These are phyloP conservation scores for Fraxinus americana DNA, from an alignment of 257 asterid species.

Conservation along the genomic window DNA sequence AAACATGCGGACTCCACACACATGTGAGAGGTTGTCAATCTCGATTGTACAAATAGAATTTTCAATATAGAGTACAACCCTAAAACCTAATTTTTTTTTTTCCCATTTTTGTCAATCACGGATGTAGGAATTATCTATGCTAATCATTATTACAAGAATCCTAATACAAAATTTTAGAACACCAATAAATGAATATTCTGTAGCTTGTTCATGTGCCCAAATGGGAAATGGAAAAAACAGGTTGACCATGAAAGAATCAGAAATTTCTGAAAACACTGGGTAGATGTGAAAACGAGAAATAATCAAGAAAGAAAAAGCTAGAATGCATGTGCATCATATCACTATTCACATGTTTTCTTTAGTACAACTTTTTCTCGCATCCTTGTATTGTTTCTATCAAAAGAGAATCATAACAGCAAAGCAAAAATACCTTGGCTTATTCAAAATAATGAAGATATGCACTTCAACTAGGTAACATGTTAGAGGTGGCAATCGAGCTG, in stretches of 20 bases:
- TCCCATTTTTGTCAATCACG: not conserved
- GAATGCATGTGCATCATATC: not conserved
- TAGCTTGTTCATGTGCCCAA: not conserved
- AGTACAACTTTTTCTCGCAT: not conserved
- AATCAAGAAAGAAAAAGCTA: not conserved
- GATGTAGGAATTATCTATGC: not conserved
- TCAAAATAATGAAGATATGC: not conserved
- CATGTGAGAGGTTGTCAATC: no score
- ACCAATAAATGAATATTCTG: not conserved
- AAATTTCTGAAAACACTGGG: not conserved
- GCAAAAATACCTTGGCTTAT: not conserved
- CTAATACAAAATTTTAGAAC: not conserved
- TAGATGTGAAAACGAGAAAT: not conserved
- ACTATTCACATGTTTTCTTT: not conserved
- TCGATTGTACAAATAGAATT: no score
- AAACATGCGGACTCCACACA: no score
- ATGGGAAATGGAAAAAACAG: not conserved
- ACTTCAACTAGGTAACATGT: not conserved
- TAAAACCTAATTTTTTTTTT: no score
- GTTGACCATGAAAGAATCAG: not conserved
- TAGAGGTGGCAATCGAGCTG: no score
- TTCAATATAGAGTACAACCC: no score
- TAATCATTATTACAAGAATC: not conserved
- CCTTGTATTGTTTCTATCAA: not conserved
- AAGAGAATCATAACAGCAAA: constrained; percentile 1